A percentile compares a stretch with the other conserved stretches of the same genome.
Conservation (phyloP, 1,284 basidiomycete species). For the Farysia itapuensis region DNA sequence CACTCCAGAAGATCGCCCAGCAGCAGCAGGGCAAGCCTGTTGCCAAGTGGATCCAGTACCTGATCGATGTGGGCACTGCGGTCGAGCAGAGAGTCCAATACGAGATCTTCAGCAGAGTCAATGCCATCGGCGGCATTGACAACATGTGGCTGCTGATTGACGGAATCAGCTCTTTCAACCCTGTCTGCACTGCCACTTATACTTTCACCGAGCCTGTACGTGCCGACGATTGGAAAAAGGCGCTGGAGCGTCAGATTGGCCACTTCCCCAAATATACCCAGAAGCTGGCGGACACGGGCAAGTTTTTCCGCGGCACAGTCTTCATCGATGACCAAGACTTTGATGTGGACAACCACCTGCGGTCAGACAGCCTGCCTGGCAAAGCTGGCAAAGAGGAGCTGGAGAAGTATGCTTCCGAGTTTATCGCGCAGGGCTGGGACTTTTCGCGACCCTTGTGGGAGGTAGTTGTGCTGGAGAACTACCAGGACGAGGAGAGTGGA, state of each 20-base stretch:
- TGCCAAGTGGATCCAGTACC: slow-evolving; percentile 1
- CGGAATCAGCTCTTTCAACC: slow-evolving; percentile 45
- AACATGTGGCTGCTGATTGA: slow-evolving; percentile 48
- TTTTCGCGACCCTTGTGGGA: slow-evolving; percentile 51
- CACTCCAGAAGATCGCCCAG: slow-evolving; percentile 11
- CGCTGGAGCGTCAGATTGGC: slow-evolving; percentile 25
- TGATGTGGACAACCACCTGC: slow-evolving; percentile 30
- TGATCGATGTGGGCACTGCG: slow-evolving; percentile 5
- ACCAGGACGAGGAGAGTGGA: slow-evolving; percentile 26
- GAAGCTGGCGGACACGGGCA: slow-evolving; percentile 33
- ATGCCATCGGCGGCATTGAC: slow-evolving; percentile 41
- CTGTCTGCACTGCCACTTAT: slow-evolving; percentile 51
- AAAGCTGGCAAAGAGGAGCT: slow-evolving; percentile 46
- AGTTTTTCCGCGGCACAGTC: slow-evolving; percentile 43
- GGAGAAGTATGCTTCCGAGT: slow-evolving; percentile 41
- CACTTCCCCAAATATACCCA: slow-evolving; percentile 53
- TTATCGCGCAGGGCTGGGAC: slow-evolving; percentile 51
- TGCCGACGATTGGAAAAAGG: slow-evolving; percentile 18
- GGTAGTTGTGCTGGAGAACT: slow-evolving; percentile 42
- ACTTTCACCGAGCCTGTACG: slow-evolving; percentile 35
- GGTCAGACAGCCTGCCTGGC: slow-evolving; percentile 20
- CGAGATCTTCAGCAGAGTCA: slow-evolving; percentile 27
- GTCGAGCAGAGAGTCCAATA: slow-evolving; percentile 24
- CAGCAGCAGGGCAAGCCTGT: slow-evolving; percentile 9
- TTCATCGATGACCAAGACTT: slow-evolving; percentile 45